Evolutionary conservation across 768 basidiomycete species (phyloP), one percentile per base, ranked within the genome.

Genomic region (Cystobasidium onofrii): DNA sequence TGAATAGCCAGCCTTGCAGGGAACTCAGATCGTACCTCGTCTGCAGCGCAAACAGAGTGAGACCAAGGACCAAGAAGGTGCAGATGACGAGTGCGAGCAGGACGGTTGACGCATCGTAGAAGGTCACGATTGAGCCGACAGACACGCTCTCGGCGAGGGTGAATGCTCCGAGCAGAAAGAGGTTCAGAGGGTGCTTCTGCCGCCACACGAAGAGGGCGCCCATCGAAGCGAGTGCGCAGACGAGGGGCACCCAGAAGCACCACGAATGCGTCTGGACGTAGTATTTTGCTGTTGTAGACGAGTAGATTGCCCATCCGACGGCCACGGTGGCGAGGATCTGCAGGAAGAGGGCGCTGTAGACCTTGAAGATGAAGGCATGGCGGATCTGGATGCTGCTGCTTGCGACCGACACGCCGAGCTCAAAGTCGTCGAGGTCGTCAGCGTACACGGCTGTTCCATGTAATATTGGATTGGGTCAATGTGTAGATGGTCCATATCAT

Each of bases 71-170:
- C 55, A 98, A 88, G 17, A 92, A 92, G 1, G 90, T 83, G 0
- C 94, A 96, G 78, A 97, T 92, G 65, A 95, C 81, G 86, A 97
- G 80, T 0, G 95, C 95, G 81, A 96, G 91, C 43, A 97, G 81
- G 29, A 97, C 89, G 70, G 94, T 84, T 23, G 44, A 63, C 43
- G 54, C 31, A 78, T 90, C 86, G 79, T 86, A 88, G 82, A 88
- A 91, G 0, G 88, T 89, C 29, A 90, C 85, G 36, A 89, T 87
- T 9, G 91, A 83, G n/a, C 96, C 96, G 61, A 99, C 84, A 13
- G 92, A 88, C 80, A 91, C 88, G 4, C 91, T 89, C 81, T 99
- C 96, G 84, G 95, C 84, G 27, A 90, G 79, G 10, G 96, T 99
- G 82, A 98, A 99, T 1, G 89, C 84, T 23, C 88, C 87, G 43